These are phyloP conservation scores for Phytophthora kernoviae DNA, from an alignment of 352 stramenopile species.

Conservation along the genomic window DNA sequence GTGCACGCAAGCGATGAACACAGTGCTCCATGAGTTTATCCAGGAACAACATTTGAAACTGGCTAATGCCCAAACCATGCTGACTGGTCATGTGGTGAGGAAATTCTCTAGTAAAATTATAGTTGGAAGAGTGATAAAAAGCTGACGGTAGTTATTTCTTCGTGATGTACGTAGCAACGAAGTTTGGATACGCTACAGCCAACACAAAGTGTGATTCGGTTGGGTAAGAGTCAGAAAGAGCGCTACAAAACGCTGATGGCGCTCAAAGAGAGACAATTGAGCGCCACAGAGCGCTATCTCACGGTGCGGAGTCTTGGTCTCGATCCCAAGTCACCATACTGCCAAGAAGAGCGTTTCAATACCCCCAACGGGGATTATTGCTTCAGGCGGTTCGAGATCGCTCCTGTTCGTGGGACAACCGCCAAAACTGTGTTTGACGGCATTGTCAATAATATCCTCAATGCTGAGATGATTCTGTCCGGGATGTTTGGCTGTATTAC, in stretches of 20 bases:
- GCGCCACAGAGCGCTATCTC: conserved; percentile 28
- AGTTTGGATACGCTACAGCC: conserved; percentile 12
- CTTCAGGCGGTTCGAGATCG: conserved; percentile 41
- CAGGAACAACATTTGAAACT: conserved; percentile 22
- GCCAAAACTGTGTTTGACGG: conserved; percentile 43
- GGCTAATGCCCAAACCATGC: conserved; percentile 18
- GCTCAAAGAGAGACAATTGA: conserved; percentile 30
- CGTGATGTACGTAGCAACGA: conserved; percentile 15
- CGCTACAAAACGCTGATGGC: conserved; percentile 26
- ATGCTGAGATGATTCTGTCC: conserved; percentile 60
- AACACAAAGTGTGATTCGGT: conserved; percentile 16
- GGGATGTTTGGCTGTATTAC: conserved; percentile 49
- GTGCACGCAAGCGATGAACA: conserved; percentile 13
- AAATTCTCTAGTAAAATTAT: not conserved
- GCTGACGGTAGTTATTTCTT: not conserved
- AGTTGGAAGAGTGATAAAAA: conserved; percentile 18
- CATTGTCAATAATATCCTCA: conserved; percentile 36
- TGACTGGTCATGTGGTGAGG: conserved; percentile 12
- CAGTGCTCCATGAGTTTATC: conserved; percentile 16
- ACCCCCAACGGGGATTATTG: conserved; percentile 34
- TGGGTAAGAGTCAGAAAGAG: conserved; percentile 22
- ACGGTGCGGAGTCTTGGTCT: conserved; percentile 23
- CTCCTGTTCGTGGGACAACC: conserved; percentile 30
- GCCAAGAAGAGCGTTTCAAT: conserved; percentile 42
- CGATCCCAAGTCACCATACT: conserved; percentile 18